Conservation (phyloP, 106 monocot species). For the Phalaenopsis aphrodite region DNA sequence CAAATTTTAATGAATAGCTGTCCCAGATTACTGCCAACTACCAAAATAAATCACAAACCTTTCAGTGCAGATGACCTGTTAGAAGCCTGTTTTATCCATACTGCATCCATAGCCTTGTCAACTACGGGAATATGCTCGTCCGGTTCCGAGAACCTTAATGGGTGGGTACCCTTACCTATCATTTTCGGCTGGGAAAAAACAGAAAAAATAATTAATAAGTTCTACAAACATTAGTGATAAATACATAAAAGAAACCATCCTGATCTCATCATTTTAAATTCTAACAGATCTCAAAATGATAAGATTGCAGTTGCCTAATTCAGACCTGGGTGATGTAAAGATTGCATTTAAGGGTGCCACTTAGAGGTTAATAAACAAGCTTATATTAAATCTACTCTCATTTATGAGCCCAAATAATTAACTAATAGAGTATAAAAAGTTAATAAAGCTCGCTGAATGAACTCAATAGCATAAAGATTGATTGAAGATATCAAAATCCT, state of each 20-base stretch:
- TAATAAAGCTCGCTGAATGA: background rate
- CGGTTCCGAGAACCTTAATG: slow-evolving; percentile 11
- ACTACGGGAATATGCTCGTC: slow-evolving; percentile 40
- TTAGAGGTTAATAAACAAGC: background rate
- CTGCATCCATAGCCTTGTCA: slow-evolving; percentile 49
- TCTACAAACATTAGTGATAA: background rate
- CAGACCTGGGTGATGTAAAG: no score
- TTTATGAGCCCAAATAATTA: background rate
- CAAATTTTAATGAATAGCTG: no score
- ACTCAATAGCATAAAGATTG: background rate
- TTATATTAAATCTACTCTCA: background rate
- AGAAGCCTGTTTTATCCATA: slow-evolving; percentile 38
- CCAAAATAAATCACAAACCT: slow-evolving; percentile 22
- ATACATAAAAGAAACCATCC: background rate
- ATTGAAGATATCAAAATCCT: background rate
- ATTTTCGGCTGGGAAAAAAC: slow-evolving; percentile 27
- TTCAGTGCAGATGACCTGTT: slow-evolving; percentile 17
- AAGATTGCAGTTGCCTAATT: no score
- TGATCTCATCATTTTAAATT: background rate
- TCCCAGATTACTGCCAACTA: background rate
- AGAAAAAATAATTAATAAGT: background rate
- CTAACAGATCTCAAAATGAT: background rate
- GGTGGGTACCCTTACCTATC: slow-evolving; percentile 14
- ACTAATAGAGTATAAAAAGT: background rate
- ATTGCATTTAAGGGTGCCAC: no score